These are phyloP conservation scores for Cucurbita argyrosperma DNA, from an alignment of 306 rosid species.

Conservation along the genomic window DNA sequence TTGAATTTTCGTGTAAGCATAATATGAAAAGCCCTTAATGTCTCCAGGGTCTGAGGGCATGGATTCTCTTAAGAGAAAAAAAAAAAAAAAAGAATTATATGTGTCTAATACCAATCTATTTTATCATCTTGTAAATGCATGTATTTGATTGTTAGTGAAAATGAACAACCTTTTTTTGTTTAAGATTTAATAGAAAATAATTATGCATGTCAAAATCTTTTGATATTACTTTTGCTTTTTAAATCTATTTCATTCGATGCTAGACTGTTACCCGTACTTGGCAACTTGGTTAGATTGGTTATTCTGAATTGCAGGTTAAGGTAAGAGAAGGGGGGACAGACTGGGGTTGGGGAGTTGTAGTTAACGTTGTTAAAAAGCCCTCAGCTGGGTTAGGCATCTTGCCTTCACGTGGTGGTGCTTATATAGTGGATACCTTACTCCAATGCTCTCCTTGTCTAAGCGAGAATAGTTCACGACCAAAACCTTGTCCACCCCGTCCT, in stretches of 20 bases:
- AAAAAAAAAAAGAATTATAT: no score
- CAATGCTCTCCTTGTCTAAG: conserved; percentile 75
- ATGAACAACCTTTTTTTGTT: not conserved
- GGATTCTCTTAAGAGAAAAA: no score
- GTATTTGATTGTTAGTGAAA: not conserved
- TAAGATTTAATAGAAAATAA: not conserved
- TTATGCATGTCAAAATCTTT: not conserved
- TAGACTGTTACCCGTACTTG: not conserved
- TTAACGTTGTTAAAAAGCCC: conserved; percentile 83
- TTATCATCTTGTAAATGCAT: not conserved
- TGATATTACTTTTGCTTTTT: not conserved
- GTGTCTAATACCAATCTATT: not conserved
- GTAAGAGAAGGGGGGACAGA: conserved; percentile 95
- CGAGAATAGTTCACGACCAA: conserved; percentile 69
- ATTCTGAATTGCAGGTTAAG: conserved; percentile 40
- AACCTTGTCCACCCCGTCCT: conserved; percentile 86
- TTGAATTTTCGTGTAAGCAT: not conserved
- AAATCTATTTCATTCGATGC: not conserved
- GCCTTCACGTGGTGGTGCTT: conserved; percentile 45
- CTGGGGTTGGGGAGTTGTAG: conserved; percentile 99
- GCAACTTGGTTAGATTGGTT: not conserved
- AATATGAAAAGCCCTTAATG: not conserved
- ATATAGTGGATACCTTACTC: conserved; percentile 85
- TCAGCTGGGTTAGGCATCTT: conserved; percentile 21
- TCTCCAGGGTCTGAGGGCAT: not conserved